Evolutionary conservation across 176 grass and related monocot genomes (phyloP).

Genomic region (Echinochloa phyllopogon): DNA sequence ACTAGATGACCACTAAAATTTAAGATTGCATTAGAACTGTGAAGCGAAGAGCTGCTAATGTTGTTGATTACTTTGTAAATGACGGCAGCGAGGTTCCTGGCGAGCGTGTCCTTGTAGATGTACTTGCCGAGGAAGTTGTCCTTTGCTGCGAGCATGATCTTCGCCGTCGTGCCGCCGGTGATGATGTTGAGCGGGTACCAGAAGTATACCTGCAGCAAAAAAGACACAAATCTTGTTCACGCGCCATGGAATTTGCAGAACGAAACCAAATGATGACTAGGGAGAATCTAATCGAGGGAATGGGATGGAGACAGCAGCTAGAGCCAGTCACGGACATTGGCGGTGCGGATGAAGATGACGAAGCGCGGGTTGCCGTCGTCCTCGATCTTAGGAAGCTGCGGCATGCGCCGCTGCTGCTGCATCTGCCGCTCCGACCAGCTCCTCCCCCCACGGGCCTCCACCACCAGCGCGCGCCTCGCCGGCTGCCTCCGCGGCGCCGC

Average conservation of each 20-base stretch:
- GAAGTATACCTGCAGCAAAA: conserved; percentile 72
- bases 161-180: conserved; percentile 89
- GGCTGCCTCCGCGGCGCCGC: conserved; percentile 38
- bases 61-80: conserved; percentile 66
- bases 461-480: conserved; percentile 59
- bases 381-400: conserved; percentile 77
- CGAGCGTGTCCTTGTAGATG: conserved; percentile 91
- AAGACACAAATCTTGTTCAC: not conserved
- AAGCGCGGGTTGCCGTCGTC: conserved; percentile 88
- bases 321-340: conserved; percentile 56
- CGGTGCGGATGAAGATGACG: conserved; percentile 91
- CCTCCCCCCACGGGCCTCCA: conserved; percentile 70
- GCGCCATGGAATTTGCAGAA: not conserved
- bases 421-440: conserved; percentile 62
- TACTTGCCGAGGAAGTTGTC: conserved; percentile 98
- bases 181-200: conserved; percentile 96
- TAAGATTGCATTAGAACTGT: not conserved
- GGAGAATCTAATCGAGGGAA: not conserved
- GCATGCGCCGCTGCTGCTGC: conserved; percentile 57
- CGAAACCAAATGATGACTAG: not conserved
- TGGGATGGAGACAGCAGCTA: not conserved
- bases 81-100: conserved; percentile 80
- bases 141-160: conserved; percentile 96
- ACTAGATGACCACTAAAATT: not conserved
- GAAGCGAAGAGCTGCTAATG: not conserved